phyloP scores from a whole-genome alignment of 1,139 yeast species.

The Kodamaea sp. region DNA sequence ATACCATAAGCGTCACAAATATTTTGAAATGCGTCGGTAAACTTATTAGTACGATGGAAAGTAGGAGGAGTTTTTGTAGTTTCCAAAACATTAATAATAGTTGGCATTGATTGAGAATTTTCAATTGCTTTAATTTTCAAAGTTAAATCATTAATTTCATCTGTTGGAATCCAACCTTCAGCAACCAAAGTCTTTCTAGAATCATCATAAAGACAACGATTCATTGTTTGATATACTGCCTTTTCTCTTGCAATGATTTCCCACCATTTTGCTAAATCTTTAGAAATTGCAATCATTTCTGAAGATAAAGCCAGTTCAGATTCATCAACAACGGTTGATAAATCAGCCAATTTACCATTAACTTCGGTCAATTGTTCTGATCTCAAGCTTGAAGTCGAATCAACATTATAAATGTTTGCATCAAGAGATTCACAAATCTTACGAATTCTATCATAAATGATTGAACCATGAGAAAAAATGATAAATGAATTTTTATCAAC shows the following conservation, averaged over 20 bases:
- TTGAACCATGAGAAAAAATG: slow-evolving; percentile 43
- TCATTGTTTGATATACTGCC: slow-evolving; percentile 64
- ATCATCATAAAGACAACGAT: slow-evolving; percentile 62
- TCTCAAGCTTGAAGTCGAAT: slow-evolving; percentile 27
- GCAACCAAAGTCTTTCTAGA: slow-evolving; percentile 63
- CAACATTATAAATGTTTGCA: slow-evolving; percentile 41
- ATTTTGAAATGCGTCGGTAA: slow-evolving; percentile 70
- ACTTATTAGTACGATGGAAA: slow-evolving; percentile 70
- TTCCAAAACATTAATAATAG: slow-evolving; percentile 62
- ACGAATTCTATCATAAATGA: slow-evolving; percentile 38
- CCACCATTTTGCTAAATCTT: slow-evolving; percentile 69
- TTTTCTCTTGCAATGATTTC: slow-evolving; percentile 67
- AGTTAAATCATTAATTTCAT: slow-evolving; percentile 43
- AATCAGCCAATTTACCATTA: slow-evolving; percentile 52
- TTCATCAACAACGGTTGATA: slow-evolving; percentile 52
- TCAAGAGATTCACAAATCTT: slow-evolving; percentile 47
- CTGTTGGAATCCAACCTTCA: slow-evolving; percentile 79
- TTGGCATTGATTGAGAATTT: slow-evolving; percentile 46
- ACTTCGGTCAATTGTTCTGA: slow-evolving; percentile 52
- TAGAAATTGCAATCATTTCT: slow-evolving; percentile 70
- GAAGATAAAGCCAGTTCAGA: slow-evolving; percentile 60
- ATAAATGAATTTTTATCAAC: slow-evolving; percentile 42
- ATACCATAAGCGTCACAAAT: slow-evolving; percentile 81
- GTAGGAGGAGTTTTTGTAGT: slow-evolving; percentile 78
- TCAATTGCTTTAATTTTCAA: slow-evolving; percentile 28